Evolutionary conservation across 2,329 filamentous ascomycete genomes (phyloP).

Genomic region (Coniochaeta sp.): DNA sequence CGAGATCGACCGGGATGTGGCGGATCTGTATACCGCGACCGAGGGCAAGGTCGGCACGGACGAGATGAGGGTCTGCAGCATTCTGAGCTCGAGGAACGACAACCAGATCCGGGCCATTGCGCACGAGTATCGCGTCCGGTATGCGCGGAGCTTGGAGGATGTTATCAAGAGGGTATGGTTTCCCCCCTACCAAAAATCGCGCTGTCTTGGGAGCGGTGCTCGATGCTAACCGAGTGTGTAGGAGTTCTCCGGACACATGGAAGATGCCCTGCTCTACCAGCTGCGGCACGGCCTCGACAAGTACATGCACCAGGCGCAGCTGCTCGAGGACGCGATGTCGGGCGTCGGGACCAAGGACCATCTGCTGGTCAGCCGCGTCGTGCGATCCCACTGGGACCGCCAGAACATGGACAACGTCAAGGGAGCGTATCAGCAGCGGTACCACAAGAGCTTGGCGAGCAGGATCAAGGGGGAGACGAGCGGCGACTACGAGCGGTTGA

Average conservation of each 20-base stretch:
- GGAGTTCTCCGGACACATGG: slow-evolving; percentile 90
- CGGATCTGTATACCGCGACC: slow-evolving; percentile 69
- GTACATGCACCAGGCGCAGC: slow-evolving; percentile 72
- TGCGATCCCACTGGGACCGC: slow-evolving; percentile 78
- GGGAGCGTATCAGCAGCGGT: slow-evolving; percentile 66
- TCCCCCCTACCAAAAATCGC: too few species aligned
- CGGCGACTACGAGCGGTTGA: slow-evolving; percentile 70
- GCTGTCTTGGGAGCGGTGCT: too few species aligned
- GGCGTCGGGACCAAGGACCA: slow-evolving; percentile 83
- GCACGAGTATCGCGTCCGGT: slow-evolving; percentile 66
- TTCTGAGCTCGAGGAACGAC: slow-evolving; percentile 69
- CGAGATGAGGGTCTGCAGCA: slow-evolving; percentile 68
- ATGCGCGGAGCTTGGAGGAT: slow-evolving; percentile 61
- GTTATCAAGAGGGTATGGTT: slow-evolving; percentile 60
- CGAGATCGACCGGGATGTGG: slow-evolving; percentile 68
- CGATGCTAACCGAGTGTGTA: slow-evolving; percentile 17
- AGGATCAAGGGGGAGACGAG: slow-evolving; percentile 78
- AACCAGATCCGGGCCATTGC: slow-evolving; percentile 78
- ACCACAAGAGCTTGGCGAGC: slow-evolving; percentile 56
- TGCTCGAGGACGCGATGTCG: slow-evolving; percentile 82
- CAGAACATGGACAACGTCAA: slow-evolving; percentile 70
- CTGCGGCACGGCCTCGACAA: slow-evolving; percentile 71
- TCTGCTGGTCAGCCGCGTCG: slow-evolving; percentile 67
- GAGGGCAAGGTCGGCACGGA: slow-evolving; percentile 68
- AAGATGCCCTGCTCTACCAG: slow-evolving; percentile 73